Evolutionary conservation across 75 land plant genomes (phyloP).

Genomic region (Adiantum capillusveneris): DNA sequence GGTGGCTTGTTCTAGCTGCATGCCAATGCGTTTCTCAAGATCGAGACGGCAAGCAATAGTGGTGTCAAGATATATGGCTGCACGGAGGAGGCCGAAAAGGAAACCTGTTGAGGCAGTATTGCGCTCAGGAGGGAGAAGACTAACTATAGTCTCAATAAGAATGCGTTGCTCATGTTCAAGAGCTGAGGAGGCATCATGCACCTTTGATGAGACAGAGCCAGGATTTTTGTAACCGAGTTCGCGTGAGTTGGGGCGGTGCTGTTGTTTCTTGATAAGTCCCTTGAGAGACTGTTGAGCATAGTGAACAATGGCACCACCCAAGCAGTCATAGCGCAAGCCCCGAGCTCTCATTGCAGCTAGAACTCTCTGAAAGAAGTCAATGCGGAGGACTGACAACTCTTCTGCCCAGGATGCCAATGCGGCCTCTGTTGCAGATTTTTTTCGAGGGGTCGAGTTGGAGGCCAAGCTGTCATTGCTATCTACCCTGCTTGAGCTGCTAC

Average conservation of each 20-base stretch:
- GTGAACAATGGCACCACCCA: slow-evolving; percentile 52
- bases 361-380: slow-evolving; percentile 57
- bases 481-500: slow-evolving; percentile 1
- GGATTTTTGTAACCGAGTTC: background rate
- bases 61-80: slow-evolving; percentile 61
- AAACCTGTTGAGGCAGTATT: slow-evolving; percentile 57
- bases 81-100: slow-evolving; percentile 65
- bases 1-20: slow-evolving; percentile 62
- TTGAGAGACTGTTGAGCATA: slow-evolving; percentile 63
- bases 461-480: slow-evolving; percentile 9
- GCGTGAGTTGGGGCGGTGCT: background rate
- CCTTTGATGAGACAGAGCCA: slow-evolving; percentile 12
- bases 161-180: slow-evolving; percentile 36
- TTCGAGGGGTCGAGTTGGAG: slow-evolving; percentile 1
- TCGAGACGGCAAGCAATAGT: slow-evolving; percentile 59
- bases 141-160: slow-evolving; percentile 60
- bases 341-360: slow-evolving; percentile 67
- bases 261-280: slow-evolving; percentile 27
- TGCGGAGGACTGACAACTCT: slow-evolving; percentile 53
- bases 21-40: slow-evolving; percentile 64
- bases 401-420: slow-evolving; percentile 46
- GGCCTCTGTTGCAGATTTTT: background rate
- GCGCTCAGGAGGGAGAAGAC: slow-evolving; percentile 60
- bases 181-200: slow-evolving; percentile 15
- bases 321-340: slow-evolving; percentile 61